Percentiles rank a stretch among this genome's conserved stretches.
These are phyloP conservation scores for Gymnopus androsaceus DNA, from an alignment of 1,284 basidiomycete genomes.

Conservation along the genomic window DNA sequence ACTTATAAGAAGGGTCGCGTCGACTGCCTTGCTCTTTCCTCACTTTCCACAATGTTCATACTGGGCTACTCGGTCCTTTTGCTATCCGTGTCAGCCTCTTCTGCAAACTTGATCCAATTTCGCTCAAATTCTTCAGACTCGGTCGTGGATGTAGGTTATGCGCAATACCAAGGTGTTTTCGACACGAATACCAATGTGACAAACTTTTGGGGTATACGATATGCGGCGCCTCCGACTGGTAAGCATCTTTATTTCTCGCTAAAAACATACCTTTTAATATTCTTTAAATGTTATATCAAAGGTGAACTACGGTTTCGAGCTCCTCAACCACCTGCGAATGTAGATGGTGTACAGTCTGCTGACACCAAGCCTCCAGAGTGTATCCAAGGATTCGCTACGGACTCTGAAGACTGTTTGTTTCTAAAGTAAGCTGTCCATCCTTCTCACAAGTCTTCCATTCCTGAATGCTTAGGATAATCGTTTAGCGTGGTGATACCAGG, in stretches of 20 bases:
- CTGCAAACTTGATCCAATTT: too few relatives aligned
- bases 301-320: constrained; percentile 36
- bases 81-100: too few relatives aligned
- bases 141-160: constrained; percentile 44
- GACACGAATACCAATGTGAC: constrained; percentile 35
- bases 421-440: constrained; percentile 34
- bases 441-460: neutral
- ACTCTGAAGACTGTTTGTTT: constrained; percentile 44
- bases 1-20: too few relatives aligned
- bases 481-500: constrained; percentile 23
- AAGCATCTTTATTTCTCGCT: neutral
- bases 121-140: too few relatives aligned
- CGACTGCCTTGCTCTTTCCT: too few relatives aligned
- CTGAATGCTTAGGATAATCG: neutral
- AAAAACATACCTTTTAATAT: neutral
- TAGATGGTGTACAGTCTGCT: constrained; percentile 34
- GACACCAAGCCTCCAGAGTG: constrained; percentile 33
- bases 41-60: too few relatives aligned
- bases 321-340: constrained; percentile 30
- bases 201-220: constrained; percentile 43
- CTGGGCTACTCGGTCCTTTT: too few relatives aligned
- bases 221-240: constrained; percentile 42
- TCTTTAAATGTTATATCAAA: constrained; percentile 9
- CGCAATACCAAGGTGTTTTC: constrained; percentile 36
- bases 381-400: constrained; percentile 19